phyloP scores from a whole-genome alignment of 106 monocot species.

The Iris macrosiphon region DNA sequence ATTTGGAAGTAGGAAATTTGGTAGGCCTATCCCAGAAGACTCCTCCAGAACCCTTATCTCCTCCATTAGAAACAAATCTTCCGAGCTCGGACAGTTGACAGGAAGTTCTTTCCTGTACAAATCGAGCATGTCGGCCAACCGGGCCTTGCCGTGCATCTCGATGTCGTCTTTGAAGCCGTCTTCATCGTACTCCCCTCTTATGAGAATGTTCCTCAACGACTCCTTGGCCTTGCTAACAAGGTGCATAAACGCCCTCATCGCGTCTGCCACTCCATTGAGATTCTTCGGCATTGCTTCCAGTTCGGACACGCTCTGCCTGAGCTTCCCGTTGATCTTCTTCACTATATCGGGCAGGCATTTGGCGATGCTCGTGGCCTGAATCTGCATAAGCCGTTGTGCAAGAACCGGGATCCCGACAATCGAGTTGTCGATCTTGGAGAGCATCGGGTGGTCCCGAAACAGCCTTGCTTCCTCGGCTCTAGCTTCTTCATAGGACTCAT shows the following conservation, averaged over 20 bases:
- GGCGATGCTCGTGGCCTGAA: slow-evolving; percentile 43
- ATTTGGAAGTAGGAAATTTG: slow-evolving; percentile 5
- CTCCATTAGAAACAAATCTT: slow-evolving; percentile 33
- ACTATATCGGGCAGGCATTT: slow-evolving; percentile 54
- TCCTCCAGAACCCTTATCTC: slow-evolving; percentile 35
- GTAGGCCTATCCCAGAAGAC: slow-evolving; percentile 22
- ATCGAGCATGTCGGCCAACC: slow-evolving; percentile 31
- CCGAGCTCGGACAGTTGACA: background rate
- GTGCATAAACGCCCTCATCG: slow-evolving; percentile 26
- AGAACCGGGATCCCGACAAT: slow-evolving; percentile 39
- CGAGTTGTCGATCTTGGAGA: slow-evolving; percentile 36
- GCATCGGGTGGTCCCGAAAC: slow-evolving; percentile 29
- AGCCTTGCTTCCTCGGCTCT: slow-evolving; percentile 21
- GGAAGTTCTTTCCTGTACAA: slow-evolving; percentile 14
- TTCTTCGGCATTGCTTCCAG: slow-evolving; percentile 47
- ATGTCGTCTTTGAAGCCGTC: background rate
- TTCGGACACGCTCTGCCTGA: slow-evolving; percentile 13
- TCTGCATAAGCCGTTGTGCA: slow-evolving; percentile 32
- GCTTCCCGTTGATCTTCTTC: slow-evolving; percentile 42
- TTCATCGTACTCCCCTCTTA: slow-evolving; percentile 48
- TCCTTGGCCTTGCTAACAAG: slow-evolving; percentile 24
- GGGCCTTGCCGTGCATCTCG: slow-evolving; percentile 24
- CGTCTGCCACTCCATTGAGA: slow-evolving; percentile 22
- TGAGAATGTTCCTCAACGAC: slow-evolving; percentile 27
- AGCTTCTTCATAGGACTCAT: slow-evolving; percentile 49